phyloP scores from a whole-genome alignment of 768 basidiomycete genomes.

The Plicaturopsis crispa region DNA sequence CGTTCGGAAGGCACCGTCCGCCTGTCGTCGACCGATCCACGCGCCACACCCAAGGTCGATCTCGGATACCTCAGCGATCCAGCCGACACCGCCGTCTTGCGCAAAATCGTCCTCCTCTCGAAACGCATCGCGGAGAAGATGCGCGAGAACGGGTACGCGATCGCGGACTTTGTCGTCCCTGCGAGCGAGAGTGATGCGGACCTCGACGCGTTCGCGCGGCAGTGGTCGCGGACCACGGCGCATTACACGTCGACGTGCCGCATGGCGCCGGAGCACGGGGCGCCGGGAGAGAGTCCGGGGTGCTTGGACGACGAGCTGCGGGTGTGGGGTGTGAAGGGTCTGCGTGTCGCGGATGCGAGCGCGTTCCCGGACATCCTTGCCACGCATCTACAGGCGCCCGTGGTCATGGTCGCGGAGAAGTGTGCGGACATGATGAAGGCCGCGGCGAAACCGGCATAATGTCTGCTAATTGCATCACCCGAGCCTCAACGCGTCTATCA shows the following conservation, averaged over 20 bases:
- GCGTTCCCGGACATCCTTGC: constrained; percentile 22
- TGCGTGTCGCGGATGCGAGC: constrained; percentile 32
- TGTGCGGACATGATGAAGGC: constrained; percentile 26
- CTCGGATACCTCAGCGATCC: constrained; percentile 18
- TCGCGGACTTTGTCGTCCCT: constrained; percentile 19
- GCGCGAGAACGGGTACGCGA: constrained; percentile 15
- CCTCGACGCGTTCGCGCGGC: constrained; percentile 22
- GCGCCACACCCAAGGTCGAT: constrained; percentile 20
- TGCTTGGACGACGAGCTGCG: constrained; percentile 37
- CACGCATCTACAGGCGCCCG: constrained; percentile 25
- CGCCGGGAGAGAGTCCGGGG: constrained; percentile 22
- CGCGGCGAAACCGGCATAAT: too few species aligned
- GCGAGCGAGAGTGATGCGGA: constrained; percentile 18
- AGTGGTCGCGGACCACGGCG: constrained; percentile 18
- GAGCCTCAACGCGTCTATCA: too few species aligned
- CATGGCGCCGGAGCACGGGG: constrained; percentile 10
- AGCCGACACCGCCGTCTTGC: constrained; percentile 17
- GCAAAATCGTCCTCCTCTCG: constrained; percentile 17
- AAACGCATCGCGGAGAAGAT: constrained; percentile 15
- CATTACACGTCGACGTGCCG: constrained; percentile 29
- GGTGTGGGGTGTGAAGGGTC: constrained; percentile 36
- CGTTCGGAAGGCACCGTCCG: constrained; percentile 16
- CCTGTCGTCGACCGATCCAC: constrained; percentile 21
- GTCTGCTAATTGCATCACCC: too few species aligned
- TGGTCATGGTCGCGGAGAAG: constrained; percentile 27